Base-by-base conservation (phyloP, 331 rosid species). In the Malus hybrid region DNA sequence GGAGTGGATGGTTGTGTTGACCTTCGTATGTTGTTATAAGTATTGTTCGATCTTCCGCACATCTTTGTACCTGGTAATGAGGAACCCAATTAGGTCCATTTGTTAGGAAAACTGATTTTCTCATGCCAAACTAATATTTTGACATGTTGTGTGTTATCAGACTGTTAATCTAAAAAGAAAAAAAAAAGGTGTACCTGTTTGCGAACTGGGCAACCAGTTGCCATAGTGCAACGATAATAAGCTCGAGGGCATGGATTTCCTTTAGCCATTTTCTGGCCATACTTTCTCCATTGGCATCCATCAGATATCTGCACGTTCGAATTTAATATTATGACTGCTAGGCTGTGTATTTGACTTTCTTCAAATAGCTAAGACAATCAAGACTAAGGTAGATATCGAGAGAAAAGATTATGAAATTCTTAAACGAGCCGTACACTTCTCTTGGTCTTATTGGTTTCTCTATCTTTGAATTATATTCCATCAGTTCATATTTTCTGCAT, bases 251-350 rank as follows among this genome's bases (percentile, higher is more conserved):
- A 87, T 69, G 97, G 97, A 62, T 87, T 91, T 50, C 95, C 93
- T 82, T 91, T 91, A 5, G 97, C 95, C 89, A 84, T 89, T 82
- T 91, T 91, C 73, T 91, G 97, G 14, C 95, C 97, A 70, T 91
- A 91, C 70, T 91, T 91, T 72, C 95, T 79, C 97, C 97, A 89
- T 73, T 91, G 97, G 71, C 97, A 91, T 76, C 97, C 97, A 70
- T 91, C 97, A 13, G 91, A 58, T 62, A 89, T 83, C 97, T 91
- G 78, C 70, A 24, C 26, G 10, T 9, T 42, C 30, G 6, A 34
- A 20, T 61, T 36, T 5, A 7, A 32, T 65, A 46, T 66, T 46
- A 63, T 42, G 46, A 42, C 4, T 42, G 46, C 46, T 10, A 42
- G 46, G 46, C 46, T 39, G 42, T 39, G 46, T 39, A 39, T 39